Conservation (phyloP, 192 early-diverging fungal genomes). For the Obelidium mucronatum region DNA sequence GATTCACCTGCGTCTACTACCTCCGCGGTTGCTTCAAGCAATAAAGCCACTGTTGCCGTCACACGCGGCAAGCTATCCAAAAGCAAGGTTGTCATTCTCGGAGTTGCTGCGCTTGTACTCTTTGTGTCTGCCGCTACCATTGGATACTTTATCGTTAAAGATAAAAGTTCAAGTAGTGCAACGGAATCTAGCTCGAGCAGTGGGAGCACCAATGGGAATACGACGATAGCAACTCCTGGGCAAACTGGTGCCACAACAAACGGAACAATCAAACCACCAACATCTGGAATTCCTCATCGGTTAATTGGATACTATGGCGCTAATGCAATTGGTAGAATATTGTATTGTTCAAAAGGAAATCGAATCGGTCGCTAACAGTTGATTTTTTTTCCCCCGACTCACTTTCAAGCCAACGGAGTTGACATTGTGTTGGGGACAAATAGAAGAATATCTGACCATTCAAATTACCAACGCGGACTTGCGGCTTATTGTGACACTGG, state of each 20-base stretch:
- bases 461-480: neutral
- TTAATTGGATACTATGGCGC: slow-evolving; percentile 9
- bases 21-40: no score
- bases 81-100: slow-evolving; percentile 11
- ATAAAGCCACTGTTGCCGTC: no score
- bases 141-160: slow-evolving; percentile 10
- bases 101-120: neutral
- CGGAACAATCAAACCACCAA: neutral
- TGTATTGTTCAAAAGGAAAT: no score
- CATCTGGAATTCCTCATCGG: neutral
- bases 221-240: neutral
- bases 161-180: neutral
- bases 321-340: neutral
- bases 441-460: neutral
- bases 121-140: neutral
- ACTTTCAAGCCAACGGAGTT: neutral
- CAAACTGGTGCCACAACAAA: neutral
- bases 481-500: neutral
- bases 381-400: no score
- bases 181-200: neutral
- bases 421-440: neutral
- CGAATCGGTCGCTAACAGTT: no score
- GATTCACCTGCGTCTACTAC: no score
- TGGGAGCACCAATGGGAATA: neutral
- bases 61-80: neutral